phyloP scores from a whole-genome alignment of 2,329 filamentous ascomycete genomes.

The Cladosporium sp. region DNA sequence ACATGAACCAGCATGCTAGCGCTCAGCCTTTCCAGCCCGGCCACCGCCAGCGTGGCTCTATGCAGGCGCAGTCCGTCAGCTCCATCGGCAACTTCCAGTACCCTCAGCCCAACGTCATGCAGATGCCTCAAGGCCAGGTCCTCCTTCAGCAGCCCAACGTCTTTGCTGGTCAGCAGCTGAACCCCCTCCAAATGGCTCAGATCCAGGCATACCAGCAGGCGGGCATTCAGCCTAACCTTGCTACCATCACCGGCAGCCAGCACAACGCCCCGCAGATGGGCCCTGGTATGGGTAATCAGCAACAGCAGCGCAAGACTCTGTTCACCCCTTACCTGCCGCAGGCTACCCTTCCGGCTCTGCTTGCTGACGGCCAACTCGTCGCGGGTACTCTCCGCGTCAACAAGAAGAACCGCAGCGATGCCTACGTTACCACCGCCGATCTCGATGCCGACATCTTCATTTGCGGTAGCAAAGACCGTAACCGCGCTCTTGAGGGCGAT shows the following conservation, averaged over 20 bases:
- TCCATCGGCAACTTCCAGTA: conserved; percentile 76
- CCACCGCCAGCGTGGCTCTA: conserved; percentile 77
- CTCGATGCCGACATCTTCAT: conserved; percentile 99
- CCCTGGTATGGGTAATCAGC: conserved; percentile 61
- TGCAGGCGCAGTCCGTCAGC: conserved; percentile 75
- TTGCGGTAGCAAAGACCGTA: conserved; percentile 97
- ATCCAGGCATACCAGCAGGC: conserved; percentile 88
- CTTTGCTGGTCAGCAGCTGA: conserved; percentile 79
- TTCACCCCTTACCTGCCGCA: conserved; percentile 98
- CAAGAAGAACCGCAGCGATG: conserved; percentile 99
- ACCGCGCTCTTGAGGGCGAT: conserved; percentile 92
- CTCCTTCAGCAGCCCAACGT: conserved; percentile 73
- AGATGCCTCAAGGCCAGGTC: conserved; percentile 78
- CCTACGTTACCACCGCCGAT: conserved; percentile 91
- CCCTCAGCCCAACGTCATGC: conserved; percentile 81
- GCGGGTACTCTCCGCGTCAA: conserved; percentile 96
- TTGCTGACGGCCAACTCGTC: conserved; percentile 88
- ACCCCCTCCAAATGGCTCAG: conserved; percentile 81
- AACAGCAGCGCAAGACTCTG: conserved; percentile 93
- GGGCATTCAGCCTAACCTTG: conserved; percentile 57
- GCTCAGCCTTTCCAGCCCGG: conserved; percentile 81
- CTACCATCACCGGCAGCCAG: conserved; percentile 40
- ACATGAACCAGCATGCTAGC: conserved; percentile 66
- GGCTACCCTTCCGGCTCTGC: conserved; percentile 82
- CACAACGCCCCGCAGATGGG: conserved; percentile 30